phyloP scores from a whole-genome alignment of 2,329 filamentous ascomycete species.

The Ophiostoma sp. region DNA sequence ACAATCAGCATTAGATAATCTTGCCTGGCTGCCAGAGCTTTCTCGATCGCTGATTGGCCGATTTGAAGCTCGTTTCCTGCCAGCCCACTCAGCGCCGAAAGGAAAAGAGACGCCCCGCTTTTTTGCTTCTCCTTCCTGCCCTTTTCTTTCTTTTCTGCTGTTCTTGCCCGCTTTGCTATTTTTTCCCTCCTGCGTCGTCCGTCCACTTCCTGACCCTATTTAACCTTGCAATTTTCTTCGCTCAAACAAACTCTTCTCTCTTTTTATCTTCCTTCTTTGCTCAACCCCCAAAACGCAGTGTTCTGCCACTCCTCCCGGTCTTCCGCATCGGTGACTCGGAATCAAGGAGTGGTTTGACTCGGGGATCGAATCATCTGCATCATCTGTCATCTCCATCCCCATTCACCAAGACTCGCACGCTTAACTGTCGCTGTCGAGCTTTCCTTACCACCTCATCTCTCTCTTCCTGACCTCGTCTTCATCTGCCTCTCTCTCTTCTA shows the following conservation, averaged over 20 bases:
- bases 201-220: constrained; percentile 12
- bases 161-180: constrained; percentile 14
- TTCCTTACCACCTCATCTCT: background rate
- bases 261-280: background rate
- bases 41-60: background rate
- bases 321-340: background rate
- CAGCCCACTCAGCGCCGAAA: constrained; percentile 20
- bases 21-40: background rate
- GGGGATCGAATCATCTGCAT: background rate
- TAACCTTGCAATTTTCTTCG: constrained; percentile 14
- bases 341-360: constrained; percentile 21
- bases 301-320: constrained; percentile 11
- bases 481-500: background rate
- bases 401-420: constrained; percentile 21
- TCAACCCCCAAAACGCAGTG: background rate
- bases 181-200: constrained; percentile 24
- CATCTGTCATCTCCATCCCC: background rate
- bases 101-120: constrained; percentile 7
- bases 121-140: constrained; percentile 15
- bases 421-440: constrained; percentile 26
- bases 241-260: background rate
- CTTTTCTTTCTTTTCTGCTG: constrained; percentile 11
- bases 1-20: constrained; percentile 12
- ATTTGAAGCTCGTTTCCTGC: background rate
- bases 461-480: background rate